Conservation (phyloP, 352 stramenopile genomes). For the Phytophthora ohioensis region DNA sequence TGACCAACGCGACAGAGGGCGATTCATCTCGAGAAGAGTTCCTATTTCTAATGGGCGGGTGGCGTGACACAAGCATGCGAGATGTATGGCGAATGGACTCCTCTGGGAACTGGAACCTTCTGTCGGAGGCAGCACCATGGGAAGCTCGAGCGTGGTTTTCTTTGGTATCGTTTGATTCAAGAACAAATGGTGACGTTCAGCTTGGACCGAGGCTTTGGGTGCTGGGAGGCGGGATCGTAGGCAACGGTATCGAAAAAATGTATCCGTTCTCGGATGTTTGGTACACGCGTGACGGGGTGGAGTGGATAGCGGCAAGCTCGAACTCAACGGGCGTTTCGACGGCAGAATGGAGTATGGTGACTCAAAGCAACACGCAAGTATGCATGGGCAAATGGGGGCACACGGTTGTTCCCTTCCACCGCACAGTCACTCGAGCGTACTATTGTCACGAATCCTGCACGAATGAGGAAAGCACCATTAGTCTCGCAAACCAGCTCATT, state of each 20-base stretch:
- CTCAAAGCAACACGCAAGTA: constrained; percentile 47
- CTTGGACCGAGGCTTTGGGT: constrained; percentile 77
- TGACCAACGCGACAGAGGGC: constrained; percentile 59
- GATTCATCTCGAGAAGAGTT: constrained; percentile 60
- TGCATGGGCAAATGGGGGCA: constrained; percentile 85
- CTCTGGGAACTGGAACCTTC: constrained; percentile 46
- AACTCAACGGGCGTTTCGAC: constrained; percentile 76
- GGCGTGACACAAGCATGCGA: constrained; percentile 65
- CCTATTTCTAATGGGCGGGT: constrained; percentile 75
- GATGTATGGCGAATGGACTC: constrained; percentile 81
- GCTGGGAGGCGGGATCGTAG: constrained; percentile 77
- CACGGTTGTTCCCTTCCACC: constrained; percentile 60
- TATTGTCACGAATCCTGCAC: constrained; percentile 65
- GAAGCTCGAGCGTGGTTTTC: constrained; percentile 75
- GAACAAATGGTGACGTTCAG: constrained; percentile 65
- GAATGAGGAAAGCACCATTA: constrained; percentile 56
- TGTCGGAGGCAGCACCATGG: constrained; percentile 61
- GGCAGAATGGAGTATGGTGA: constrained; percentile 80
- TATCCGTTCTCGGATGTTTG: constrained; percentile 75
- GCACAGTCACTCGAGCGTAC: constrained; percentile 57
- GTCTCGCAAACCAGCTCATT: constrained; percentile 67
- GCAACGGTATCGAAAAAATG: constrained; percentile 78
- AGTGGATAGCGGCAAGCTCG: constrained; percentile 68
- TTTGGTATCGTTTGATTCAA: constrained; percentile 79
- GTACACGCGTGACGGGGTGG: constrained; percentile 70